These are phyloP conservation scores for Stenocarpella maydis DNA, from an alignment of 2,329 filamentous ascomycete species.

Conservation along the genomic window DNA sequence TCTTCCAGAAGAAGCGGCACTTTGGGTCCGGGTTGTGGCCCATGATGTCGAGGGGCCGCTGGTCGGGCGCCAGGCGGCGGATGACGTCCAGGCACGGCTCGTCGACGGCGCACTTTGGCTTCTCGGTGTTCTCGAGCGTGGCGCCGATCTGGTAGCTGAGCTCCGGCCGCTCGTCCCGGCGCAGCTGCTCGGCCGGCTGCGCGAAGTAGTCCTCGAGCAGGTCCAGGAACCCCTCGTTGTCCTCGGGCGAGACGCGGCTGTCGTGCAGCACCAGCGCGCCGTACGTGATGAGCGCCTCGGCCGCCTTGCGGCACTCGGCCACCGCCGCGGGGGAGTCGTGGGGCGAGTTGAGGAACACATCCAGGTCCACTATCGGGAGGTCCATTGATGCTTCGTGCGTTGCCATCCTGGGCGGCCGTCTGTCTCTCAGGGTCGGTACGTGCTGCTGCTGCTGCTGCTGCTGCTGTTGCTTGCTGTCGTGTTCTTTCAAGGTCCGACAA, in stretches of 20 bases:
- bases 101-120: slow-evolving; percentile 69
- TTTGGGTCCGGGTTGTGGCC: slow-evolving; percentile 67
- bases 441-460: not conserved
- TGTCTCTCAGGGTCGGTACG: not conserved
- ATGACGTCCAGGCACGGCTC: slow-evolving; percentile 68
- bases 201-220: slow-evolving; percentile 72
- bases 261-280: slow-evolving; percentile 68
- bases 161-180: slow-evolving; percentile 63
- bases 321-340: slow-evolving; percentile 53
- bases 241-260: slow-evolving; percentile 62
- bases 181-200: slow-evolving; percentile 57
- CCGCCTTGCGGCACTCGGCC: slow-evolving; percentile 62
- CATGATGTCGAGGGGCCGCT: slow-evolving; percentile 66
- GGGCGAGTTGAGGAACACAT: slow-evolving; percentile 59
- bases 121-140: slow-evolving; percentile 70
- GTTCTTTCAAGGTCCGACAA: no score
- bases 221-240: slow-evolving; percentile 66
- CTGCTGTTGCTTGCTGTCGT: not conserved
- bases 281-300: slow-evolving; percentile 65
- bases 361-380: slow-evolving; percentile 66
- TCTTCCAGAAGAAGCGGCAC: slow-evolving; percentile 70
- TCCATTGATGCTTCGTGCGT: slow-evolving; percentile 55
- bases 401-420: slow-evolving; percentile 35
- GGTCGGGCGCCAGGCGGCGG: slow-evolving; percentile 58
- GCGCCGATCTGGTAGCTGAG: slow-evolving; percentile 69